Percentiles rank a stretch among this genome's conserved stretches.
Evolutionary conservation across 75 land plant genomes (phyloP).

Genomic region (Ceratopteris richardii): DNA sequence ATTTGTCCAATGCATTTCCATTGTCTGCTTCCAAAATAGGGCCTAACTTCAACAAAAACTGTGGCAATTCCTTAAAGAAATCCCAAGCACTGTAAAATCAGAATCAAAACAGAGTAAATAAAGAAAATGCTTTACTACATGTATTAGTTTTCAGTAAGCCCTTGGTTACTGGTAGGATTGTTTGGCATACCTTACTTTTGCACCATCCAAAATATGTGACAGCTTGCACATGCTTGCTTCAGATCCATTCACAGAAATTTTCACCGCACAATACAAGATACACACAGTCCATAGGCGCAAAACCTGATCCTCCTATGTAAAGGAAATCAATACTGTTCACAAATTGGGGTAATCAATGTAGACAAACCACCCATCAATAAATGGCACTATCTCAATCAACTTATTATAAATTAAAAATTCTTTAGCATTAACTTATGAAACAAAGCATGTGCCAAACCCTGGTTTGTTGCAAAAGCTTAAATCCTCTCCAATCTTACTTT

Average conservation of each 20-base stretch:
- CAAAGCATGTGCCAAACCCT: too few species aligned
- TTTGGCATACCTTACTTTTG: conserved; percentile 52
- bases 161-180: neutral
- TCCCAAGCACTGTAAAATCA: conserved; percentile 49
- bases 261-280: conserved; percentile 53
- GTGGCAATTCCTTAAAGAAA: conserved; percentile 83
- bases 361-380: too few species aligned
- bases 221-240: conserved; percentile 23
- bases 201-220: conserved; percentile 58
- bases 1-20: conserved; percentile 63
- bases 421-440: too few species aligned
- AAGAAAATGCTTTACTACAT: neutral
- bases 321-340: too few species aligned
- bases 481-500: too few species aligned
- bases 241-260: conserved; percentile 24
- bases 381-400: too few species aligned
- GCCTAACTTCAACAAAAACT: conserved; percentile 57
- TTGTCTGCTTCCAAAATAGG: conserved; percentile 42
- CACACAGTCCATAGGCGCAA: conserved; percentile 77
- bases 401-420: too few species aligned
- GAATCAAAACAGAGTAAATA: neutral
- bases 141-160: neutral
- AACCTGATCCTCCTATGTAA: conserved; percentile 60
- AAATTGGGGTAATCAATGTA: too few species aligned
- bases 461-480: too few species aligned